Evolutionary conservation across 371 early-diverging fungal species (phyloP).

Genomic region (Mortierella sp.): DNA sequence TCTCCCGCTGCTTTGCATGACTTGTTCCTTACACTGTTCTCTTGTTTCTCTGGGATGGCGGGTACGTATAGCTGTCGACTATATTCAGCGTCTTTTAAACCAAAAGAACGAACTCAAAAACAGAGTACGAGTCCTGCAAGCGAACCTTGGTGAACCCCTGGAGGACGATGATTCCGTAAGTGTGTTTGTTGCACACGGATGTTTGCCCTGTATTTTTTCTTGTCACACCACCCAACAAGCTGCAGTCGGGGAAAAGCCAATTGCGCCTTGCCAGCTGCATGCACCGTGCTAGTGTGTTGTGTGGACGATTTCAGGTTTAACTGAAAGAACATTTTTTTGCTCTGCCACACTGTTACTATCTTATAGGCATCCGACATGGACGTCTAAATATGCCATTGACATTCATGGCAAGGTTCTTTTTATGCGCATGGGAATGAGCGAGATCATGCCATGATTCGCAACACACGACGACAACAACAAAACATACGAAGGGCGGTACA

Average conservation of each 20-base stretch:
- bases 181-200: not conserved
- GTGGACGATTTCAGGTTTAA: not conserved
- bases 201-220: not conserved
- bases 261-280: not conserved
- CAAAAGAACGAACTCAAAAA: conserved; percentile 48
- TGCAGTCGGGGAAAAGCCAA: no score
- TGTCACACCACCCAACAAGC: not conserved
- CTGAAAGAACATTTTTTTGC: not conserved
- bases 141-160: conserved; percentile 36
- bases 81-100: conserved; percentile 45
- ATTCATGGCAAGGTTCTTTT: no score
- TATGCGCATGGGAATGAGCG: no score
- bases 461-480: not conserved
- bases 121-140: conserved; percentile 37
- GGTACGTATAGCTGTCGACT: conserved; percentile 45
- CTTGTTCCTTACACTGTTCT: not conserved
- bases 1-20: not conserved
- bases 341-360: not conserved
- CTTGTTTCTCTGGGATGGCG: not conserved
- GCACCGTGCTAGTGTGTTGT: no score
- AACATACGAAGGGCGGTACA: no score
- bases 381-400: conserved; percentile 9
- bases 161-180: conserved; percentile 48
- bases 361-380: conserved; percentile 34
- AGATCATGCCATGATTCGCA: not conserved